A percentile compares a stretch with the other conserved stretches of the same genome.
phyloP scores from a whole-genome alignment of 306 rosid species.

The Vigna angularis region DNA sequence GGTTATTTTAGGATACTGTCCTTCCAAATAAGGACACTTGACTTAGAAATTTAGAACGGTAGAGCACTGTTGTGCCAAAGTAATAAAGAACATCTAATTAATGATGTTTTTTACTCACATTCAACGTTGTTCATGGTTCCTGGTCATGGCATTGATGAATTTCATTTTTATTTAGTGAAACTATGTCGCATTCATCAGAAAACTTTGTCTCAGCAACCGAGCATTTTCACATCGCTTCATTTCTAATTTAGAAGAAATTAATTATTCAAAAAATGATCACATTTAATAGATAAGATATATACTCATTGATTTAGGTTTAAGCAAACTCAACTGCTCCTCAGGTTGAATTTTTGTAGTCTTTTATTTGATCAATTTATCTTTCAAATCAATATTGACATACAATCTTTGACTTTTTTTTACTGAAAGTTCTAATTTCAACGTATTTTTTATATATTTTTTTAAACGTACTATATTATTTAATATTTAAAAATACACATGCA shows the following conservation, averaged over 20 bases:
- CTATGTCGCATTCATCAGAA: constrained; percentile 48
- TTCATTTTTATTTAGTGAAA: constrained; percentile 39
- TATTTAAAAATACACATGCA: no score
- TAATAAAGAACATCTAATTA: no score
- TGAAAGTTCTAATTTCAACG: no score
- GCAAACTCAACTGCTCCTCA: no score
- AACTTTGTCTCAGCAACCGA: constrained; percentile 53
- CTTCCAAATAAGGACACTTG: not conserved
- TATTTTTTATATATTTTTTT: no score
- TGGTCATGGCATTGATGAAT: not conserved
- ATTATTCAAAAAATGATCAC: not conserved
- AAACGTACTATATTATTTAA: no score
- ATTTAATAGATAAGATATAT: not conserved
- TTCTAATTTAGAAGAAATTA: not conserved
- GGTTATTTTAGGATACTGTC: no score
- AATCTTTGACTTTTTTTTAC: no score
- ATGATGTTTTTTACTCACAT: not conserved
- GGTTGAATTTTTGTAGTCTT: no score
- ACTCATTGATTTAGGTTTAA: no score
- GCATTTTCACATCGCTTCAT: not conserved
- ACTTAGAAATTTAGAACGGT: constrained; percentile 30
- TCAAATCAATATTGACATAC: no score
- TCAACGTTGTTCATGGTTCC: constrained; percentile 47
- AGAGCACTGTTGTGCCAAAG: not conserved
- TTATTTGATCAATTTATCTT: no score